Evolutionary conservation across 1,284 basidiomycete genomes (phyloP).

Genomic region (Rhodotorula sp.): DNA sequence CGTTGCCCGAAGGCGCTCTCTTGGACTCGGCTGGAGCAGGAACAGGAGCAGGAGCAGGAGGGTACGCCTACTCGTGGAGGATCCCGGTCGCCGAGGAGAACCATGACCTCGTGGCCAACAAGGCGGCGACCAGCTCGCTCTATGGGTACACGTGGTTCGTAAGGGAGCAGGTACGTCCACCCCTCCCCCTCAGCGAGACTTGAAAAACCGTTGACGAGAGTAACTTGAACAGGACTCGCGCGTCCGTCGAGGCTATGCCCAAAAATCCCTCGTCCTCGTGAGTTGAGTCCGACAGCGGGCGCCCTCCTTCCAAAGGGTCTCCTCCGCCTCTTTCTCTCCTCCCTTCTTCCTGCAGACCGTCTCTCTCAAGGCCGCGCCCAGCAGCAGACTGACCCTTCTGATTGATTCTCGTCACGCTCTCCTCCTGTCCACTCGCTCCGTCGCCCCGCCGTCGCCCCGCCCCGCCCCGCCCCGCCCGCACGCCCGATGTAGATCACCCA

Average conservation of each 20-base stretch:
- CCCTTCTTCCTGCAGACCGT: no score
- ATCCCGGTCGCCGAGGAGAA: no score
- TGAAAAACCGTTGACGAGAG: slow-evolving; percentile 51
- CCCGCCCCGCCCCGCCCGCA: background rate
- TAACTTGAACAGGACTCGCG: slow-evolving; percentile 55
- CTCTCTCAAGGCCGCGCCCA: no score
- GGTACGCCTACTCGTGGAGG: slow-evolving; percentile 32
- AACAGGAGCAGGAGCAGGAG: background rate
- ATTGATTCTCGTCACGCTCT: no score
- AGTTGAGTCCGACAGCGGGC: no score
- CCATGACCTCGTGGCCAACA: no score
- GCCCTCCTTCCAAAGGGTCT: no score
- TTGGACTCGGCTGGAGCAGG: slow-evolving; percentile 41
- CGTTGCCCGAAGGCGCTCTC: slow-evolving; percentile 67
- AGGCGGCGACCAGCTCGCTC: slow-evolving; percentile 64
- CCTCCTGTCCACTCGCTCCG: no score
- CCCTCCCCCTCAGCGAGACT: no score
- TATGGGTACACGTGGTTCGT: slow-evolving; percentile 68
- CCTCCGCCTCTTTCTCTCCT: no score
- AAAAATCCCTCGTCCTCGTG: slow-evolving; percentile 50
- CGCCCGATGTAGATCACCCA: slow-evolving; percentile 55
- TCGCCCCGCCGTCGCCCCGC: slow-evolving; percentile 57
- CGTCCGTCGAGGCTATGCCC: slow-evolving; percentile 79
- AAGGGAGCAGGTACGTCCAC: slow-evolving; percentile 28
- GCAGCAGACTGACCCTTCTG: no score